Base-by-base conservation (phyloP, 2,329 filamentous ascomycete genomes). In the Cadophora sp. region DNA sequence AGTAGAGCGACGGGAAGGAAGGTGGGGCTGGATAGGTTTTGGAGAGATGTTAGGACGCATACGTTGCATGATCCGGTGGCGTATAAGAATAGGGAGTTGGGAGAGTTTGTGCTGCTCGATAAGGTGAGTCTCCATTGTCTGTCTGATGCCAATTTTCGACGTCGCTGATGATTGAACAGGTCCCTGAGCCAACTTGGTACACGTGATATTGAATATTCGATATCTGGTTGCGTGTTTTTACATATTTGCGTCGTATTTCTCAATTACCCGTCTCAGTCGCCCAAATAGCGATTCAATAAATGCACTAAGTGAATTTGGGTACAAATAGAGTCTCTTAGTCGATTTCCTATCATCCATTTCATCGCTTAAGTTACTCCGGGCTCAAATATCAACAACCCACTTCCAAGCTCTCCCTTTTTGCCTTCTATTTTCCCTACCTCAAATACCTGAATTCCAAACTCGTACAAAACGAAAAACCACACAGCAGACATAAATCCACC, bases 31-130 rank as follows among this genome's bases (percentile, higher is more conserved):
- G 89, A 91, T 79, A 80, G 88, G 1, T 91, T 88, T 77, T 91
- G 87, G 87, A 81, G 89, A 56, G 88, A 91, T 73, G 79, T 91
- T n/a, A 78, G 89, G 5, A 90, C 88, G 4, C 89, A 91, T 77
- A 86, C 84, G 0, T 76, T 91, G 73, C 89, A 91, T 78, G 89
- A 91, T 76, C 89, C 88, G 0, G 87, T 91, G 31, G 86, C 88
- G 27, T 91, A 90, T 73, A 91, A 91, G 82, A 88, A 89, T 66
- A 78, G 85, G 3, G 88, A 91, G 77, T 73, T 90, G 62, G 88
- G 88, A 0, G 78, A 85, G 26, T 91, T 83, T 74, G 80, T 84
- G 48, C 73, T 91, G 65, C 73, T 90, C 61, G 82, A 81, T 16
- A 86, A 90, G 69, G 72, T 74, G 46, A 61, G 71, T 67, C 12